Evolutionary conservation across 2,329 filamentous ascomycete genomes (phyloP).

Genomic region (Diplocarpon mali): DNA sequence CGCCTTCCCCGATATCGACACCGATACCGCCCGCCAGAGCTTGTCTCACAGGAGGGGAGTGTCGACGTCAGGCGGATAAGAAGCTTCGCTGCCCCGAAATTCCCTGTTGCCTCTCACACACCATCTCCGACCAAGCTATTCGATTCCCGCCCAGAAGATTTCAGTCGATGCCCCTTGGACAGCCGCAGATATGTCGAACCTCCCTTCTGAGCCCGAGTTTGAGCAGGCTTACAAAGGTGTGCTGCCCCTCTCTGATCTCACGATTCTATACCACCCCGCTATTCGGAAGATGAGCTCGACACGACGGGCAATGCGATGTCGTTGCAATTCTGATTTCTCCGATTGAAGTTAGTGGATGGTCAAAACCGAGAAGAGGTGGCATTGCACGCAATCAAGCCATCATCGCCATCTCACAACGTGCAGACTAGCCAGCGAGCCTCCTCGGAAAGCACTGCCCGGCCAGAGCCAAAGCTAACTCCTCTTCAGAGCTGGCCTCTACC

Average conservation of each 20-base stretch:
- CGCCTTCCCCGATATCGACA: constrained; percentile 1
- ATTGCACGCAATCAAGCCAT: too few species aligned
- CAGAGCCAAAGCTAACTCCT: not conserved
- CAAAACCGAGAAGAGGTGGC: too few species aligned
- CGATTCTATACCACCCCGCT: constrained; percentile 8
- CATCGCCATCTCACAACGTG: not conserved
- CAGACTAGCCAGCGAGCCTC: not conserved
- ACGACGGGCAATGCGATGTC: not conserved
- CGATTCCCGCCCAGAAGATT: not conserved
- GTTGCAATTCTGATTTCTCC: not conserved
- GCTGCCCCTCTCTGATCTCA: constrained; percentile 20
- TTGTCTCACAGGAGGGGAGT: not conserved
- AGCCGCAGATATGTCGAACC: constrained; percentile 57
- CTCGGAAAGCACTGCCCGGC: not conserved
- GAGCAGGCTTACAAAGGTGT: constrained; percentile 95
- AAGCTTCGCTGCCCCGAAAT: not conserved
- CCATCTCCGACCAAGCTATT: not conserved
- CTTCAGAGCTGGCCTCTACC: constrained; percentile 78
- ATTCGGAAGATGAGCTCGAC: not conserved
- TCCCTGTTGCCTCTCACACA: not conserved
- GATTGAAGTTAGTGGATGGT: too few species aligned
- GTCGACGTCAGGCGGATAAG: not conserved
- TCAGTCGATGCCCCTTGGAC: not conserved
- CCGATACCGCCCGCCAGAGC: not conserved
- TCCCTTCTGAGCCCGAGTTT: constrained; percentile 88